These are phyloP conservation scores for Camelina laxa DNA, from an alignment of 345 rosid species.

Conservation along the genomic window DNA sequence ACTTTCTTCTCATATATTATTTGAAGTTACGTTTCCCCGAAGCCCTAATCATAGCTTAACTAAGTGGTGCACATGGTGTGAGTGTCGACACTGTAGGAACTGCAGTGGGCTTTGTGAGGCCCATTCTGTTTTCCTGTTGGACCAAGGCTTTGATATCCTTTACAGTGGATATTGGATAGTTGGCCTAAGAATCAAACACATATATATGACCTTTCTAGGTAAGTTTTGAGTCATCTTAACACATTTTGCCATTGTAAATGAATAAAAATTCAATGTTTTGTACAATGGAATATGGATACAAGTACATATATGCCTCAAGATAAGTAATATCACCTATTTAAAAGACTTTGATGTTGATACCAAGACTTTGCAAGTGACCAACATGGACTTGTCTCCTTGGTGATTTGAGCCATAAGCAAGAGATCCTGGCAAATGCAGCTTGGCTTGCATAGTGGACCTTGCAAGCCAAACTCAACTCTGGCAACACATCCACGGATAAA, in stretches of 20 bases:
- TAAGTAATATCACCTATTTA: slow-evolving; percentile 20
- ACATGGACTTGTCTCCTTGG: slow-evolving; percentile 38
- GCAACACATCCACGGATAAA: slow-evolving; percentile 38
- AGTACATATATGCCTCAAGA: neutral
- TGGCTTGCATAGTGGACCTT: slow-evolving; percentile 55
- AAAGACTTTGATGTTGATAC: slow-evolving; percentile 45
- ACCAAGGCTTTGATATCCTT: no score
- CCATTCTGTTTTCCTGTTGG: no score
- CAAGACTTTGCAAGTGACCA: slow-evolving; percentile 37
- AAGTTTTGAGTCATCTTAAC: neutral
- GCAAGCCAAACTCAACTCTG: slow-evolving; percentile 49
- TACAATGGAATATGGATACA: neutral
- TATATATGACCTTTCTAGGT: neutral
- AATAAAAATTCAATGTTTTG: neutral
- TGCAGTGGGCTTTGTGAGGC: no score
- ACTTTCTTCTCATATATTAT: neutral
- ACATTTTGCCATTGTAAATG: neutral
- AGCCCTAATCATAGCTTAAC: neutral
- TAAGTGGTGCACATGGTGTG: no score
- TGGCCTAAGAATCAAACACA: neutral
- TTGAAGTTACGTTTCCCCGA: slow-evolving; percentile 18
- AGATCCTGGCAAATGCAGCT: slow-evolving; percentile 45
- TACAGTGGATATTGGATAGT: neutral
- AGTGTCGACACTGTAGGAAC: no score
- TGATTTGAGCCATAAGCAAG: slow-evolving; percentile 45